Evolutionary conservation across 345 rosid species (phyloP), one percentile per base, ranked within the genome.

Genomic region (Aquilaria yunnanensis): DNA sequence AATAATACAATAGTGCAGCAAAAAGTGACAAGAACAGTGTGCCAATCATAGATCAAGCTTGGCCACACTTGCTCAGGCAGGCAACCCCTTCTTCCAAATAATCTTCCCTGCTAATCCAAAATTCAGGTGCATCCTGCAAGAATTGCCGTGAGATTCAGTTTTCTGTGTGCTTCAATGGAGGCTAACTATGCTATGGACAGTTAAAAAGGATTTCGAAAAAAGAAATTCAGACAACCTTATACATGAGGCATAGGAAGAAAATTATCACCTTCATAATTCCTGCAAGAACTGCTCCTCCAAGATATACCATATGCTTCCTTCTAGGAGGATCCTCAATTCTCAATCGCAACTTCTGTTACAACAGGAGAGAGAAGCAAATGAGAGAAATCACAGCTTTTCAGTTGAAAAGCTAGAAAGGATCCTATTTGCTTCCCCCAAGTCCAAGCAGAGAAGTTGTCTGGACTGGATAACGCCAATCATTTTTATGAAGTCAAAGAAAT

Each of bases 281-380:
- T 6, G 99, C 99, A 68, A 94, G 95, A 76, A 88, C 97, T 43
- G 96, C 97, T 29, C 97, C 99, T 64, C 99, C 99, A 9, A 94
- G 83, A 80, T 94, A 94, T 30, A 90, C 99, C 99, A 94, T 94
- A 76, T 94, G 96, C 77, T 94, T 94, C 81, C 99, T 88, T 71
- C 95, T 81, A 3, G 96, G 99, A 61, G 97, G 99, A 76, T 94
- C 99, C 72, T 94, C 99, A 23, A 94, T 90, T 56, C 92, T 62
- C 77, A 90, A 69, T 56, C 95, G 75, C 58, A 93, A 79, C 75
- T 93, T 93, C 97, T 90, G 81, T 58, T 67, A 43, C 52, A 61
- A 67, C 23, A 67, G 56, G 61, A 56, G 50, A 29, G 67, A 53
- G 61, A 59, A 31, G 54, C 16, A 64, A 59, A 45, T 51, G n/a